phyloP scores from a whole-genome alignment of 768 basidiomycete genomes.

The Lentinula aciculospora region DNA sequence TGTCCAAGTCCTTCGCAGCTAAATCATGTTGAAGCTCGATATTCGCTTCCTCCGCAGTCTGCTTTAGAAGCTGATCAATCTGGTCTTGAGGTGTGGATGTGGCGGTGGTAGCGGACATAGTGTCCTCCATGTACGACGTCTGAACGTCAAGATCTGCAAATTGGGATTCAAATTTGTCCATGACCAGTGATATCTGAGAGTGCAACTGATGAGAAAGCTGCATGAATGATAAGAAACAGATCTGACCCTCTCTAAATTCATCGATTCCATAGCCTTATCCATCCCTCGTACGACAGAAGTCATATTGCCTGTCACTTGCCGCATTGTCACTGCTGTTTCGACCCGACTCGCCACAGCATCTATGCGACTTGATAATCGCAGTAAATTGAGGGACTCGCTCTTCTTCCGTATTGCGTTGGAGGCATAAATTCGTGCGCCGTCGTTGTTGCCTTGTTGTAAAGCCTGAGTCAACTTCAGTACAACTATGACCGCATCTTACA shows the following conservation, averaged over 20 bases:
- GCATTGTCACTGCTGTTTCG: slow-evolving; percentile 98
- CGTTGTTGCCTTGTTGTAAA: slow-evolving; percentile 91
- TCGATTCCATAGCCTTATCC: slow-evolving; percentile 98
- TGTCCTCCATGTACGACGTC: slow-evolving; percentile 96
- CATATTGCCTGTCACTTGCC: slow-evolving; percentile 95
- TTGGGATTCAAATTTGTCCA: slow-evolving; percentile 98
- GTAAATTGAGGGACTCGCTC: slow-evolving; percentile 86
- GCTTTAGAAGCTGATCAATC: slow-evolving; percentile 85
- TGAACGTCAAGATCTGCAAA: slow-evolving; percentile 98
- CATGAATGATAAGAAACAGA: not conserved
- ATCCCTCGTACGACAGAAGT: slow-evolving; percentile 93
- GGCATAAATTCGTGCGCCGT: slow-evolving; percentile 97
- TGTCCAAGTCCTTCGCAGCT: slow-evolving; percentile 52
- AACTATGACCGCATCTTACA: not conserved
- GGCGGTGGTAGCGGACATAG: slow-evolving; percentile 91
- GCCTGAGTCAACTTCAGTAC: slow-evolving; percentile 47
- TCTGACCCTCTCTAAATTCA: slow-evolving; percentile 94
- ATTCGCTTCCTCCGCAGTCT: slow-evolving; percentile 95
- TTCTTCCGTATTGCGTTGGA: slow-evolving; percentile 99
- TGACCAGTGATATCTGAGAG: slow-evolving; percentile 86
- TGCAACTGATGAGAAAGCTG: not conserved
- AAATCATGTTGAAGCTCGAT: slow-evolving; percentile 93
- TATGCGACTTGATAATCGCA: slow-evolving; percentile 85
- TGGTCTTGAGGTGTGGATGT: slow-evolving; percentile 95
- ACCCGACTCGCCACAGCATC: slow-evolving; percentile 96